A percentile compares a stretch with the other conserved stretches of the same genome.
Conservation (phyloP, 345 rosid genomes). For the Sisymbrium altissimum region DNA sequence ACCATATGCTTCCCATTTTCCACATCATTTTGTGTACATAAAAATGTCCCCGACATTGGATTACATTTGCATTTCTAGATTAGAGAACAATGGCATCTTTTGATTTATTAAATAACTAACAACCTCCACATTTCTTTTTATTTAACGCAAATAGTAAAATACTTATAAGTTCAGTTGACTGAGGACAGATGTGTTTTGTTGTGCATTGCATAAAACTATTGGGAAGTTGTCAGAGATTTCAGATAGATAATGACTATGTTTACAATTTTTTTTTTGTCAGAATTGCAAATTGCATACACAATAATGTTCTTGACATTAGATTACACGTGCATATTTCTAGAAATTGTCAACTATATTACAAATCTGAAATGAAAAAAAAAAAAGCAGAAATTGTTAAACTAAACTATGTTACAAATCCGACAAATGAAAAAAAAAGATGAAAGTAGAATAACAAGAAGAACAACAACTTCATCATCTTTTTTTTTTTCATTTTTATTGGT, state of each 20-base stretch:
- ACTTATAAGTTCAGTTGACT: background rate
- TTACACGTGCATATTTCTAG: background rate
- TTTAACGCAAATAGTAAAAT: background rate
- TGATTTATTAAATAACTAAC: background rate
- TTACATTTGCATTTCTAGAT: background rate
- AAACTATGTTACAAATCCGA: background rate
- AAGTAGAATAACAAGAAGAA: background rate
- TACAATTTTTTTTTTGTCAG: background rate
- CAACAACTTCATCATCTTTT: background rate
- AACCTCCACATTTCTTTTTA: too few species aligned
- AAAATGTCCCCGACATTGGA: background rate
- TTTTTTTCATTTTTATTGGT: background rate
- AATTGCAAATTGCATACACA: background rate
- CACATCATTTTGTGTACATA: background rate
- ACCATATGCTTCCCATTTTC: background rate
- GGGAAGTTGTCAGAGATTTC: background rate
- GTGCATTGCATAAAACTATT: background rate
- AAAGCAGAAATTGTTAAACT: background rate
- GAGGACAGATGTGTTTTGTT: background rate
- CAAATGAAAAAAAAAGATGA: background rate
- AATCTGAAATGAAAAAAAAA: background rate
- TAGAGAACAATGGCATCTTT: background rate
- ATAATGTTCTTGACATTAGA: background rate
- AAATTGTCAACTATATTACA: conserved; percentile 10
- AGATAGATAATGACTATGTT: background rate